Evolutionary conservation across 345 rosid genomes (phyloP), one percentile per base, ranked within the genome.

Genomic region (Linum lewisii): DNA sequence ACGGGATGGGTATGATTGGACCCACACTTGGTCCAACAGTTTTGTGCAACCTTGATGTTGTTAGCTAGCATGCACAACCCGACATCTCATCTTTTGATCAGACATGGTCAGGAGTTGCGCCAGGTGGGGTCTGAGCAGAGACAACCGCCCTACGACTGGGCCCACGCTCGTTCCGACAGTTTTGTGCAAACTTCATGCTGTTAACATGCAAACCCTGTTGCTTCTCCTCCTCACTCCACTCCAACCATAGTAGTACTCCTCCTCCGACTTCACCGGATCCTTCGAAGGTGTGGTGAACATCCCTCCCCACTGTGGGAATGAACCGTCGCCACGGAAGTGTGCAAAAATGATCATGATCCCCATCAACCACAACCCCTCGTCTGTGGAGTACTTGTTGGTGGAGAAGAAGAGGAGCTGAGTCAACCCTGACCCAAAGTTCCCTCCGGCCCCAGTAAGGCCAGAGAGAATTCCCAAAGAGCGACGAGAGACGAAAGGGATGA

Each of bases 301-400:
- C 26, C 95, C 63, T 1, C 95, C 92, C 88, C 93, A 87, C 14
- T 90, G 88, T 7, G 95, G 95, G 73, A 83, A 87, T 90, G 79
- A 14, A 87, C 79, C 29, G 81, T 54, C 2, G 85, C 59, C 23
- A 80, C 86, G 92, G 95, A 21, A 86, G 74, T 0, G 92, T 83
- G 64, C 81, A 84, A 2, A 55, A 38, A 83, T 73, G 19, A 82
- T 83, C 95, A 84, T 90, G 14, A 66, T 79, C 0, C 92, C 97
- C 92, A 89, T 89, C 63, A 70, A 62, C 0, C 79, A 72, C 13
- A 90, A 74, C 21, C 92, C 95, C n/a, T 66, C 61, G 2, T 71
- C 79, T 42, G 97, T 86, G 25, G 77, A 66, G 73, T 69, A 82
- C 60, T 54, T 64, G 22, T 87, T 58, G 3, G 77, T 66, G 0